Evolutionary conservation across 2,329 filamentous ascomycete species (phyloP).

Genomic region (Microsporum audouinii): DNA sequence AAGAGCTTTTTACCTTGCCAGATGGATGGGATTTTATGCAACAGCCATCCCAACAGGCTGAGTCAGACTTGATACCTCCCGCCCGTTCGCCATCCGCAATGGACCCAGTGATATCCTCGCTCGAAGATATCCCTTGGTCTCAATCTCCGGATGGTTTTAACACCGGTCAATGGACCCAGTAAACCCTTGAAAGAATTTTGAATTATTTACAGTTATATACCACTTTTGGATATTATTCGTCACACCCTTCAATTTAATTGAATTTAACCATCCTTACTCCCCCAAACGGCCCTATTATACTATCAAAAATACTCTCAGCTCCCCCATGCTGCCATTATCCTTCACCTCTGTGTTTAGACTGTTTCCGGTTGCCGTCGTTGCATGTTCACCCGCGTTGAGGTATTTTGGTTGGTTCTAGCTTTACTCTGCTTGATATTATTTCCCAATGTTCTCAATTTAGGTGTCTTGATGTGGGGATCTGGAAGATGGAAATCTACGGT

Average conservation of each 20-base stretch:
- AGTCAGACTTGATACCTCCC: slow-evolving; percentile 3
- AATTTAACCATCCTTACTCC: neutral
- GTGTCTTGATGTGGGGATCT: neutral
- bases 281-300: slow-evolving; percentile 18
- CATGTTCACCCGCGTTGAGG: neutral
- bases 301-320: slow-evolving; percentile 38
- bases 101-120: slow-evolving; percentile 16
- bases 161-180: slow-evolving; percentile 23
- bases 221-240: neutral
- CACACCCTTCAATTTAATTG: neutral
- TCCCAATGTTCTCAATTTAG: neutral
- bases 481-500: neutral
- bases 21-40: slow-evolving; percentile 23
- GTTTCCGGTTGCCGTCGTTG: neutral
- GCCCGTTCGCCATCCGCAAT: neutral
- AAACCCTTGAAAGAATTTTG: neutral
- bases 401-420: neutral
- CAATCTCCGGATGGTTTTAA: slow-evolving; percentile 21
- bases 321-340: slow-evolving; percentile 26
- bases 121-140: slow-evolving; percentile 28
- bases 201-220: neutral
- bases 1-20: slow-evolving; percentile 20
- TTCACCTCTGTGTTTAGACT: neutral
- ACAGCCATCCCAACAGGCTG: slow-evolving; percentile 12
- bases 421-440: neutral